Evolutionary conservation across 164 flowering plant genomes (phyloP).

Genomic region (Dillenia suffruticosa): DNA sequence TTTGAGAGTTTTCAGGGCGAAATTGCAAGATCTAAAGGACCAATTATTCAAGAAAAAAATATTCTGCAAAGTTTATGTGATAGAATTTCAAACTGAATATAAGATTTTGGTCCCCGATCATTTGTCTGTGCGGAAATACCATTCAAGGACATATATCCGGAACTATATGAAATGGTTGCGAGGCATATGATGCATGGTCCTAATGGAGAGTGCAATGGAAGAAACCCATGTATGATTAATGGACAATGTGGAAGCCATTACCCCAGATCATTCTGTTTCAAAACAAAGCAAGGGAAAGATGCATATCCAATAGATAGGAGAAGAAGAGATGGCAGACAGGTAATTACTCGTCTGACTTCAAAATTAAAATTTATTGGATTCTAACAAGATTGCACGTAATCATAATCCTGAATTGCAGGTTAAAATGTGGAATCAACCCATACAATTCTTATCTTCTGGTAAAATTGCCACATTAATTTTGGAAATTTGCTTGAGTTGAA

Average conservation of each 20-base stretch:
- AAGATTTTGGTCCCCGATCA: background rate
- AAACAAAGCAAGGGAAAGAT: no score
- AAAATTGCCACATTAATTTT: slow-evolving; percentile 3
- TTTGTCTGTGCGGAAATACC: slow-evolving; percentile 7
- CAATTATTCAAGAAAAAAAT: background rate
- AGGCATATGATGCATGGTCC: slow-evolving; percentile 4
- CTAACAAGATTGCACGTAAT: background rate
- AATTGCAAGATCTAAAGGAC: slow-evolving; percentile 11
- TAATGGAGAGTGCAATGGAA: no score
- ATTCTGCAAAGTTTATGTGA: slow-evolving; percentile 6
- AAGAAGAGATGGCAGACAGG: no score
- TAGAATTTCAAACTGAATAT: slow-evolving; percentile 6
- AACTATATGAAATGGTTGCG: background rate
- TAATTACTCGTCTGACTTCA: no score
- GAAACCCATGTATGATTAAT: no score
- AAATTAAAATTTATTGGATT: no score
- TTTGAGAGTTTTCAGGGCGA: slow-evolving; percentile 5
- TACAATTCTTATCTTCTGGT: slow-evolving; percentile 4
- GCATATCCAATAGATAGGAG: no score
- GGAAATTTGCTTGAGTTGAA: background rate
- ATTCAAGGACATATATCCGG: background rate
- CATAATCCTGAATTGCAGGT: background rate
- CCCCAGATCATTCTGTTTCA: no score
- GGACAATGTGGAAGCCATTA: background rate
- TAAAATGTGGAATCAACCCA: background rate